These are phyloP conservation scores for Przewalskia tangutica DNA, from an alignment of 257 asterid genomes.

Conservation along the genomic window DNA sequence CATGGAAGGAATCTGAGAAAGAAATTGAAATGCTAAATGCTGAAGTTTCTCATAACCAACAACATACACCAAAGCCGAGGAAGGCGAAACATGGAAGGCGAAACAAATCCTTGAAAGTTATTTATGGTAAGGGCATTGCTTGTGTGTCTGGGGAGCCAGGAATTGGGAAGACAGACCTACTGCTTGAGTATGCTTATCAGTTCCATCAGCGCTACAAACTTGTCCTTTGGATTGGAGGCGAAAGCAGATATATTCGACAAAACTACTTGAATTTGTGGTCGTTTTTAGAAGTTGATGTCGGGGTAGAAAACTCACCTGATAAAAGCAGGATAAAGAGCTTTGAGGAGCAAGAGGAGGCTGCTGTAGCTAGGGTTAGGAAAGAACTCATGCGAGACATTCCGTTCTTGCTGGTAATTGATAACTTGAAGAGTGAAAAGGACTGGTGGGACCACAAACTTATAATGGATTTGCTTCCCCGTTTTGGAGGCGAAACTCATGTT, in stretches of 20 bases:
- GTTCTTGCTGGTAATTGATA: slow-evolving; percentile 59
- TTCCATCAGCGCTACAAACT: slow-evolving; percentile 71
- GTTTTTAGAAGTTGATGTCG: slow-evolving; percentile 65
- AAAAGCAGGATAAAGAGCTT: slow-evolving; percentile 54
- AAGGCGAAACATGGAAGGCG: slow-evolving; percentile 42
- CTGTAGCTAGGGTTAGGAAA: slow-evolving; percentile 63
- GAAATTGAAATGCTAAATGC: slow-evolving; percentile 69
- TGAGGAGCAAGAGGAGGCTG: slow-evolving; percentile 82
- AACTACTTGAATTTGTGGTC: slow-evolving; percentile 70
- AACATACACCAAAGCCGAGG: slow-evolving; percentile 20
- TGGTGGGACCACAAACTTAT: slow-evolving; percentile 94
- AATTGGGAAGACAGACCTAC: slow-evolving; percentile 77
- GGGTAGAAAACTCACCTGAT: slow-evolving; percentile 49
- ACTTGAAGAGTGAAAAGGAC: slow-evolving; percentile 84
- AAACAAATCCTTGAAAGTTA: slow-evolving; percentile 42
- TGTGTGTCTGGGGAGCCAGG: slow-evolving; percentile 78
- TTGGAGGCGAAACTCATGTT: slow-evolving; percentile 89
- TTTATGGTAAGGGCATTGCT: slow-evolving; percentile 78
- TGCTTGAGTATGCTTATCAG: slow-evolving; percentile 66
- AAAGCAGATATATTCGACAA: slow-evolving; percentile 60
- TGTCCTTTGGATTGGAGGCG: slow-evolving; percentile 88
- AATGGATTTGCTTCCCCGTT: slow-evolving; percentile 89
- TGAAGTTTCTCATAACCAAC: slow-evolving; percentile 29
- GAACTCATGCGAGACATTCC: slow-evolving; percentile 82
- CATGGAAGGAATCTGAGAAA: slow-evolving; percentile 78